These are phyloP conservation scores for Leccinum sublutescens DNA, from an alignment of 768 basidiomycete genomes.

Conservation along the genomic window DNA sequence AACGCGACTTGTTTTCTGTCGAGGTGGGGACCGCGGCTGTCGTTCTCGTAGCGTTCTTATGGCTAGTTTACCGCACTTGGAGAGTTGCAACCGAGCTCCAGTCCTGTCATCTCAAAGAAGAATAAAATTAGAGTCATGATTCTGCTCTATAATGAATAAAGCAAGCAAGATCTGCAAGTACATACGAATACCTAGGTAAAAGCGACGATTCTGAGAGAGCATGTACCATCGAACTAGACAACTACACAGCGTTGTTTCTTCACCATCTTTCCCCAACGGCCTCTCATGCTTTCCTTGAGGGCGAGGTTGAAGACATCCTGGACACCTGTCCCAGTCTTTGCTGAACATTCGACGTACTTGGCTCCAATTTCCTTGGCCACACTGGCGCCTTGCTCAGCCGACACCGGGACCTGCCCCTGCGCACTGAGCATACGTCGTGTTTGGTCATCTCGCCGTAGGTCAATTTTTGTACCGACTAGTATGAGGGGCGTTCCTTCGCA, in stretches of 20 bases:
- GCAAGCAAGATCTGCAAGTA: slow-evolving; percentile 26
- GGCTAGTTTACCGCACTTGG: slow-evolving; percentile 29
- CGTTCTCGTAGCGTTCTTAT: slow-evolving; percentile 35
- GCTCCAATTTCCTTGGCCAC: slow-evolving; percentile 94
- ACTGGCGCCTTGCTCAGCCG: slow-evolving; percentile 75
- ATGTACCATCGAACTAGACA: slow-evolving; percentile 21
- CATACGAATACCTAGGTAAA: slow-evolving; percentile 30
- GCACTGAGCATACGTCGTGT: slow-evolving; percentile 87
- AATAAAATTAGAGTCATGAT: slow-evolving; percentile 14
- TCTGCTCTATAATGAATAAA: neutral
- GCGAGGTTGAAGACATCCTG: slow-evolving; percentile 91
- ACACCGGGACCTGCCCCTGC: slow-evolving; percentile 81
- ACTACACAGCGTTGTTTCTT: slow-evolving; percentile 74
- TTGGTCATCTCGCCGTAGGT: slow-evolving; percentile 82
- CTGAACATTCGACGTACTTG: slow-evolving; percentile 90
- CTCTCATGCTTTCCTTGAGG: slow-evolving; percentile 83
- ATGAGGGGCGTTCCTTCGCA: slow-evolving; percentile 88
- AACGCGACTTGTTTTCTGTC: slow-evolving; percentile 31
- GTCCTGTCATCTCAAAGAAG: slow-evolving; percentile 24
- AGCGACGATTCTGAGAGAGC: slow-evolving; percentile 5
- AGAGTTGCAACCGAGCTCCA: slow-evolving; percentile 22
- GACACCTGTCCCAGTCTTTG: slow-evolving; percentile 88
- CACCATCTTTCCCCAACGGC: slow-evolving; percentile 71
- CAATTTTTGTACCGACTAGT: slow-evolving; percentile 91
- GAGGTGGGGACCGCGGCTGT: slow-evolving; percentile 36